Percentiles rank a stretch among this genome's conserved stretches.
Conservation (phyloP, 208 protist genomes). For the Crithidia bombi region DNA sequence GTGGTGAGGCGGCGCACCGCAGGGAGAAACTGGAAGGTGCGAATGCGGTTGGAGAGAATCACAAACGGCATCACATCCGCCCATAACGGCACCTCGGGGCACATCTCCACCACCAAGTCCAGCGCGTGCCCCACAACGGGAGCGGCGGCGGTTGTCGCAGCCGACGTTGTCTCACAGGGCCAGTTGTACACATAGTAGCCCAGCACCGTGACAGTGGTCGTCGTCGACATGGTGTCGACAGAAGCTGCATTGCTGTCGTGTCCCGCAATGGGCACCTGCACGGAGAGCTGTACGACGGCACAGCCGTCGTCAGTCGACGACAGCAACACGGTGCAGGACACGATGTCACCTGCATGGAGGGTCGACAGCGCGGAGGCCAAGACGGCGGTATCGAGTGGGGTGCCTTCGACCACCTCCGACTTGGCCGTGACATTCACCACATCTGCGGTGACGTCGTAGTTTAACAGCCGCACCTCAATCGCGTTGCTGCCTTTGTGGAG, state of each 20-base stretch:
- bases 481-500: slow-evolving; percentile 11
- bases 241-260: no score
- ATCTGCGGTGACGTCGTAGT: slow-evolving; percentile 73
- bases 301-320: slow-evolving; percentile 83
- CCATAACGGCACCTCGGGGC: slow-evolving; percentile 51
- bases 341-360: slow-evolving; percentile 44
- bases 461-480: slow-evolving; percentile 80
- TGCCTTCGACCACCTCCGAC: slow-evolving; percentile 65
- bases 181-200: slow-evolving; percentile 85
- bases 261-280: background rate
- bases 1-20: slow-evolving; percentile 35
- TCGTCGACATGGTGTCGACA: slow-evolving; percentile 1
- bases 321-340: slow-evolving; percentile 68
- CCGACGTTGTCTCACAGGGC: slow-evolving; percentile 13
- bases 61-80: slow-evolving; percentile 66
- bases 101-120: slow-evolving; percentile 68
- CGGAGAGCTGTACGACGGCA: slow-evolving; percentile 76
- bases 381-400: slow-evolving; percentile 62
- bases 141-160: no score
- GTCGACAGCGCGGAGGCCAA: slow-evolving; percentile 36
- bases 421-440: slow-evolving; percentile 80
- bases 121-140: slow-evolving; percentile 65
- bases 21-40: slow-evolving; percentile 44
- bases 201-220: slow-evolving; percentile 45
- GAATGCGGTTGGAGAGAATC: slow-evolving; percentile 59